phyloP scores from a whole-genome alignment of 148 eudicot species.

The Gaultheria prostrata region DNA sequence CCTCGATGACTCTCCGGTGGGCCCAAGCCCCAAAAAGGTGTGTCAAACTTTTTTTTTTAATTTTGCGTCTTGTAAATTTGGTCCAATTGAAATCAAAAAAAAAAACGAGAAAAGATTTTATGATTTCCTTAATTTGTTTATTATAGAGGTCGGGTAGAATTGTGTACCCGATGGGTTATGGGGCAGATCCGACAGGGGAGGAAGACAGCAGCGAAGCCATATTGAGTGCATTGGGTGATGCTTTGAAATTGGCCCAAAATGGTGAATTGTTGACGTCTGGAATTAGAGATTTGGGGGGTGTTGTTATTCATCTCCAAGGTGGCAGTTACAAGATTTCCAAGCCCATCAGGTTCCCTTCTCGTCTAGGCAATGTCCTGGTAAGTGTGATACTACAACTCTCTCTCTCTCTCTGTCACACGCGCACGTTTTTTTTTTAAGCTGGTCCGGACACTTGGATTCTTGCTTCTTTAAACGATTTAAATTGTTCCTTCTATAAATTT shows the following conservation, averaged over 20 bases:
- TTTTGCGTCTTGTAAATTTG: too few relatives aligned
- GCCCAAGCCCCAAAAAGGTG: background rate
- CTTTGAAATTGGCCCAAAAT: slow-evolving; percentile 2
- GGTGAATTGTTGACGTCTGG: slow-evolving; percentile 30
- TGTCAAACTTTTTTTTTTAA: background rate
- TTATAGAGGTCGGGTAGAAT: slow-evolving; percentile 34
- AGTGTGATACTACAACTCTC: slow-evolving; percentile 9
- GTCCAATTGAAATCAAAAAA: too few relatives aligned
- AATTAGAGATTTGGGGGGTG: slow-evolving; percentile 39
- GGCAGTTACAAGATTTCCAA: slow-evolving; percentile 32
- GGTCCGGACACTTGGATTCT: too few relatives aligned
- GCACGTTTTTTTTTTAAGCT: too few relatives aligned
- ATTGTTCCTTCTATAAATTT: too few relatives aligned
- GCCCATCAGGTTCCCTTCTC: slow-evolving; percentile 37
- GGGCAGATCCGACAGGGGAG: slow-evolving; percentile 43
- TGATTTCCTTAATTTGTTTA: background rate
- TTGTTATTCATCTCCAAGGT: slow-evolving; percentile 38
- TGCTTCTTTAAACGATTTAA: too few relatives aligned
- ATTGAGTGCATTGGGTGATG: slow-evolving; percentile 24
- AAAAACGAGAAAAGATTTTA: too few relatives aligned
- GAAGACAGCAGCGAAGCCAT: slow-evolving; percentile 39
- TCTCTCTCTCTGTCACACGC: too few relatives aligned
- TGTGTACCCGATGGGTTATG: slow-evolving; percentile 38
- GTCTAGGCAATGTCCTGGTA: slow-evolving; percentile 44
- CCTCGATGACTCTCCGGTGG: background rate